Conservation (phyloP, 129 eudicot genomes). For the Saussurea involucrata region DNA sequence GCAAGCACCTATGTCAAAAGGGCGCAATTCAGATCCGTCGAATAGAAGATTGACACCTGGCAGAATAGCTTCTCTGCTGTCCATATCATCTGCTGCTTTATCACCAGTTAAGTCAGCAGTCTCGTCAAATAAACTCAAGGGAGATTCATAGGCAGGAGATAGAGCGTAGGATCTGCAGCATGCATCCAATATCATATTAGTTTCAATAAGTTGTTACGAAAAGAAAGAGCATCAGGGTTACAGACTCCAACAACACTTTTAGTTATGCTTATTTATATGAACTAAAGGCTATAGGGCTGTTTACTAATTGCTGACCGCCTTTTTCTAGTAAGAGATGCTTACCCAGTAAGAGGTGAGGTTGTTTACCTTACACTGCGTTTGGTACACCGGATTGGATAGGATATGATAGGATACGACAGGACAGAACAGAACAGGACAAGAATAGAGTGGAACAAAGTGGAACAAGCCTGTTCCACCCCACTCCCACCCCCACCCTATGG, state of each 20-base stretch:
- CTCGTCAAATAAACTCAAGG: slow-evolving; percentile 65
- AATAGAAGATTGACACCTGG: slow-evolving; percentile 93
- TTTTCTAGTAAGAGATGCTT: not conserved
- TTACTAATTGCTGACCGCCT: not conserved
- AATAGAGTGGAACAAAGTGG: no score
- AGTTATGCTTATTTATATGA: not conserved
- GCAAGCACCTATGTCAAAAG: slow-evolving; percentile 95
- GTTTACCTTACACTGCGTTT: not conserved
- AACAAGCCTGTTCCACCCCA: no score
- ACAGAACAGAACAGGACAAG: no score
- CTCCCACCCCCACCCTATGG: no score
- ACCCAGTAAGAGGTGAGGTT: not conserved
- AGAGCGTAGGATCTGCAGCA: slow-evolving; percentile 84
- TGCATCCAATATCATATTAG: slow-evolving; percentile 2
- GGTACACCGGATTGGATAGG: no score
- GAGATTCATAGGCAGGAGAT: slow-evolving; percentile 75
- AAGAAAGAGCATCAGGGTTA: not conserved
- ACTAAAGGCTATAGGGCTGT: not conserved
- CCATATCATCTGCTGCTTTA: slow-evolving; percentile 75
- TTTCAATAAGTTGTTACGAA: not conserved
- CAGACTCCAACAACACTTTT: not conserved
- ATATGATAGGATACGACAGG: no score
- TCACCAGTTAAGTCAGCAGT: slow-evolving; percentile 33
- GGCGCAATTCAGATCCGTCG: slow-evolving; percentile 88
- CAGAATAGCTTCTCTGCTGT: slow-evolving; percentile 71